Evolutionary conservation across 2,329 filamentous ascomycete species (phyloP), one percentile per base, ranked within the genome.

Genomic region (Talaromyces sp.): DNA sequence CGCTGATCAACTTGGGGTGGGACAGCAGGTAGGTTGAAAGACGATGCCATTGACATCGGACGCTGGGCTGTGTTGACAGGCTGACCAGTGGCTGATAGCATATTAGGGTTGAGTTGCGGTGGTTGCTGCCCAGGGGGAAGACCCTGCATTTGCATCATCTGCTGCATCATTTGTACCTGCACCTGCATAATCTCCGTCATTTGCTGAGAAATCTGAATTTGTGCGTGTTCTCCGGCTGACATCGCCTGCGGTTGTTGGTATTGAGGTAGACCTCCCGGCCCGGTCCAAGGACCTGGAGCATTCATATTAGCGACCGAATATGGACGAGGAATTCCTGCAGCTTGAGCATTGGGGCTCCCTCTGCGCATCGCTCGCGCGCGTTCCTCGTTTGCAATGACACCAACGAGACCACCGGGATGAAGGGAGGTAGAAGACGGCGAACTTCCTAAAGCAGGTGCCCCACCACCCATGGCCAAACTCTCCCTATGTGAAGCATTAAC

Each of bases 91-190:
- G 67, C 54, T 21, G 57, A 28, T n/a, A 56, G 40, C n/a, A 66
- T 63, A 17, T 67, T 64, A 37, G 62, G 65, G 33, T 59, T 68
- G 35, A 64, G 66, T 64, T 69, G 70, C 50, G 66, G 66, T 41
- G 66, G 65, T 39, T 69, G 67, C 54, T 67, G 70, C 54, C 68
- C 63, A 21, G 61, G 64, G 43, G 73, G 73, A 57, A 70, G 67
- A 22, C 71, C 79, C 81, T 90, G 89, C 84, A 91, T 88, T 40
- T 75, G 71, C 68, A 78, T 76, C 76, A 80, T 79, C 63, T 78
- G 75, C 67, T 92, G 88, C 88, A 95, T 93, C 75, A 91, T 91
- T 70, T 95, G 89, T 88, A 95, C 92, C 71, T 96, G 91, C 87
- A 94, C 91, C 69, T 91, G 88, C 88, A 93, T 91, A 75, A 93